Evolutionary conservation across 495 filamentous ascomycete species (phyloP).

Genomic region (Amniculicola lignicola): DNA sequence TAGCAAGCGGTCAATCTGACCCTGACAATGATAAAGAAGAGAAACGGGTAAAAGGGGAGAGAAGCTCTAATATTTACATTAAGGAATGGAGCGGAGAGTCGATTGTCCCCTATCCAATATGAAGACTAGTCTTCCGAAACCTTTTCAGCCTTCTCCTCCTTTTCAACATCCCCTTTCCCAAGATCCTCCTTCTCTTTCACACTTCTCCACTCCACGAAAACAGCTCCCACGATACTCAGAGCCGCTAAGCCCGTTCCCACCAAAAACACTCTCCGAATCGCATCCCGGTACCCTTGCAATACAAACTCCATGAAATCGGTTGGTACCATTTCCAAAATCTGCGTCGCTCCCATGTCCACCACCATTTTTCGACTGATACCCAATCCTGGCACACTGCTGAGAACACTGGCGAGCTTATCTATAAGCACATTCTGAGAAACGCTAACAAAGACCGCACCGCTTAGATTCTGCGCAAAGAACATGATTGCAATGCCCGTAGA

Average conservation of each 20-base stretch:
- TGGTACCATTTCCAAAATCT: conserved; percentile 18
- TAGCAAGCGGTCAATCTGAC: background rate
- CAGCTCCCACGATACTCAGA: conserved; percentile 14
- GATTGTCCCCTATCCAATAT: background rate
- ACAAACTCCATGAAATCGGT: conserved; percentile 9
- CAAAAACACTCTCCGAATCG: conserved; percentile 18
- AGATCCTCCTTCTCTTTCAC: conserved; percentile 3
- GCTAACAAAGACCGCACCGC: conserved; percentile 18
- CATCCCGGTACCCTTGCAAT: conserved; percentile 15
- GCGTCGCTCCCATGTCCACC: conserved; percentile 17
- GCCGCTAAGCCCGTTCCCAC: conserved; percentile 14
- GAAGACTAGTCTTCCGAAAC: background rate
- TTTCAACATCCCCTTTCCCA: background rate
- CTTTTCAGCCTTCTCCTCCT: background rate
- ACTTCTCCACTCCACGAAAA: conserved; percentile 25
- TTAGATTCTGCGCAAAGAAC: conserved; percentile 26
- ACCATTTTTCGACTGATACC: background rate
- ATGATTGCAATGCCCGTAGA: conserved; percentile 19
- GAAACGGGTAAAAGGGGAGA: background rate
- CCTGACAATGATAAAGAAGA: background rate
- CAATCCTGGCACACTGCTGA: conserved; percentile 47
- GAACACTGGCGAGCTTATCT: conserved; percentile 38
- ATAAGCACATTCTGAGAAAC: conserved; percentile 26
- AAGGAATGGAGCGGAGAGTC: too few species aligned
- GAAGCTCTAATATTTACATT: too few species aligned